Evolutionary conservation across 176 grass and related monocot genomes (phyloP).

Genomic region (Cenchrus fungigraminus): DNA sequence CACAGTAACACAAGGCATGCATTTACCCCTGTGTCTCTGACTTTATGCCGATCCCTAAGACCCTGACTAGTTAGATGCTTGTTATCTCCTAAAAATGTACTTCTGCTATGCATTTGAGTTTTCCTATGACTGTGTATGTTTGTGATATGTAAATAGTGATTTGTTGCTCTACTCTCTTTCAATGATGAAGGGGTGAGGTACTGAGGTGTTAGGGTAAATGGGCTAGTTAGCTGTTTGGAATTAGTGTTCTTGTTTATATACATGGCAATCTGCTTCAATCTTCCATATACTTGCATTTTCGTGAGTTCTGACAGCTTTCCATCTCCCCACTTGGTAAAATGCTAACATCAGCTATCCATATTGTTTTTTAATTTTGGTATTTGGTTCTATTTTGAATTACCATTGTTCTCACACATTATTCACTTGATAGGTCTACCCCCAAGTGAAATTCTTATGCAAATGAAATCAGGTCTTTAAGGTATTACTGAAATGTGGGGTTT

Average conservation of each 20-base stretch:
- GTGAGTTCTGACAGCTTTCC: not conserved
- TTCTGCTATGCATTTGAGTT: not conserved
- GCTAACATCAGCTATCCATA: not conserved
- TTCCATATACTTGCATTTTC: slow-evolving; percentile 6
- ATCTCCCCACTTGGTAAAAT: not conserved
- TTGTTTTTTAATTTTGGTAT: not conserved
- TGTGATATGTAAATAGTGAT: not conserved
- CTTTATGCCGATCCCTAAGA: not conserved
- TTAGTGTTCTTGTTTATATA: not conserved
- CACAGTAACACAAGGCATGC: not conserved
- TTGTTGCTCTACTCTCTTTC: not conserved
- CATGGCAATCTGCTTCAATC: not conserved
- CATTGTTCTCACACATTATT: slow-evolving; percentile 32
- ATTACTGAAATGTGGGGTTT: slow-evolving; percentile 55
- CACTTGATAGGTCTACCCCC: slow-evolving; percentile 32
- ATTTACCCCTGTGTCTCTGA: not conserved
- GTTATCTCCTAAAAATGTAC: not conserved
- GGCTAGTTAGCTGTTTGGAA: not conserved
- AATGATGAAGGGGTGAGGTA: not conserved
- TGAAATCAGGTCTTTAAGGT: slow-evolving; percentile 26
- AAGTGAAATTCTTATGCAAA: not conserved
- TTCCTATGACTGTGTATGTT: no score
- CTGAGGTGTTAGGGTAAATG: not conserved
- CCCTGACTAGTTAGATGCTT: not conserved
- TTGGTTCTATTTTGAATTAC: slow-evolving; percentile 12